These are phyloP conservation scores for Blumeriella jaapii DNA, from an alignment of 2,329 filamentous ascomycete genomes.

Conservation along the genomic window DNA sequence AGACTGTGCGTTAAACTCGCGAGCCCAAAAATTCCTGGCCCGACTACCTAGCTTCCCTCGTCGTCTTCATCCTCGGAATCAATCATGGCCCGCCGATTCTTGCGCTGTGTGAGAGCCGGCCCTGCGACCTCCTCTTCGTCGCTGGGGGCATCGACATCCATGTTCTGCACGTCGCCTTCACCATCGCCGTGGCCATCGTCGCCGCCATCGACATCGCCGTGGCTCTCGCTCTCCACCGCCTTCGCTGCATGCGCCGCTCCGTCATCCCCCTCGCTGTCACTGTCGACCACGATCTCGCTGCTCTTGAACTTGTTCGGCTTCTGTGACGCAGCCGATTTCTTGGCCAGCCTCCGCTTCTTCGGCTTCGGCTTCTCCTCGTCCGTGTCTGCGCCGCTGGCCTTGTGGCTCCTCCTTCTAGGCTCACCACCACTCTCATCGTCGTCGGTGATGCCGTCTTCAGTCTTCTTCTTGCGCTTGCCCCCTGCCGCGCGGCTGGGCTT, in stretches of 20 bases:
- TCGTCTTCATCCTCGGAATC: conserved; percentile 26
- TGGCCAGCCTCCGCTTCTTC: conserved; percentile 27
- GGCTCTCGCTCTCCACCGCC: conserved; percentile 21
- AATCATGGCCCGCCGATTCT: conserved; percentile 19
- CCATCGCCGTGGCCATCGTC: no score
- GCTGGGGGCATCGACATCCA: conserved; percentile 17
- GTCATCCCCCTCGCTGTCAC: conserved; percentile 26
- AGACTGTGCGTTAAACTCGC: no score
- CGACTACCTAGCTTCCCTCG: conserved; percentile 8
- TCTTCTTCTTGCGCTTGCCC: conserved; percentile 32
- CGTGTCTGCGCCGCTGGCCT: conserved; percentile 21
- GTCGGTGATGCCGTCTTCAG: conserved; percentile 26
- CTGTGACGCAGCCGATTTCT: conserved; percentile 22
- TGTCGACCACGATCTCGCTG: conserved; percentile 27
- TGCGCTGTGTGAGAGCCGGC: conserved; percentile 15
- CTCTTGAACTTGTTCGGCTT: conserved; percentile 26
- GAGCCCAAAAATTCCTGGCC: no score
- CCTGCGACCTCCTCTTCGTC: conserved; percentile 21
- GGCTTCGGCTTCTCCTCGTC: conserved; percentile 28
- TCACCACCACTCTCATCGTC: conserved; percentile 26
- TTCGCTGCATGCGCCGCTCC: conserved; percentile 21
- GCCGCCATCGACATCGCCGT: no score
- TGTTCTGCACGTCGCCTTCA: no score
- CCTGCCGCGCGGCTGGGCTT: conserved; percentile 33
- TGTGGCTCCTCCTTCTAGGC: conserved; percentile 17